Conservation (phyloP, 306 rosid species). For the Prunus mongolica region DNA sequence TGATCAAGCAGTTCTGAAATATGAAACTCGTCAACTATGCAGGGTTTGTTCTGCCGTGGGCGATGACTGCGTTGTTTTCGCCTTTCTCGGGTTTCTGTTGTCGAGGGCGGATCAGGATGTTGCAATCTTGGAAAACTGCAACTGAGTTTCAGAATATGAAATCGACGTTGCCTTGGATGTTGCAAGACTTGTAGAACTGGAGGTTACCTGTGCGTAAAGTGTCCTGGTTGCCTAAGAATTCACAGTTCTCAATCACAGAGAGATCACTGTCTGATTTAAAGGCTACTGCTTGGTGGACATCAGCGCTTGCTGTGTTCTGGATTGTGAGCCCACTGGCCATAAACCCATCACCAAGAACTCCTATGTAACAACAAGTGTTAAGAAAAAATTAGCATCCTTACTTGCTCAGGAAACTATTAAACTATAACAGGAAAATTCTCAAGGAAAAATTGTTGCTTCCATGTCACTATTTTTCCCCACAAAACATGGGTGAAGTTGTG, state of each 20-base stretch:
- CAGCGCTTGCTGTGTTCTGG: slow-evolving; percentile 76
- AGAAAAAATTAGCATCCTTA: too few relatives aligned
- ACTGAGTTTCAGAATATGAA: slow-evolving; percentile 88
- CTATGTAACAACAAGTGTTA: slow-evolving; percentile 23
- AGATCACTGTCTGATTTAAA: slow-evolving; percentile 77
- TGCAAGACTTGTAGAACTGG: slow-evolving; percentile 74
- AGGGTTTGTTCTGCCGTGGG: slow-evolving; percentile 84
- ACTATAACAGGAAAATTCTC: too few relatives aligned
- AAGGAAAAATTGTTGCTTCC: too few relatives aligned
- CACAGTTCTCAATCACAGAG: slow-evolving; percentile 59
- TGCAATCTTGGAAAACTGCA: slow-evolving; percentile 58
- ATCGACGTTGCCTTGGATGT: slow-evolving; percentile 72
- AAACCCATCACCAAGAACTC: slow-evolving; percentile 89
- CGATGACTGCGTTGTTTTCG: slow-evolving; percentile 60
- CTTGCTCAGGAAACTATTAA: too few relatives aligned
- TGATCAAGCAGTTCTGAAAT: slow-evolving; percentile 62
- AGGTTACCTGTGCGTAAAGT: slow-evolving; percentile 86
- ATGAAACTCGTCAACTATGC: slow-evolving; percentile 73
- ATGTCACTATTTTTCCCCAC: too few relatives aligned
- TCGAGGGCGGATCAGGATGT: slow-evolving; percentile 47
- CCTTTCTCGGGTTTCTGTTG: slow-evolving; percentile 58
- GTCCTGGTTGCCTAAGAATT: slow-evolving; percentile 81
- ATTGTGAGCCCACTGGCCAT: slow-evolving; percentile 78
- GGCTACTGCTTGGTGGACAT: slow-evolving; percentile 88
- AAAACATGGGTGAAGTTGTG: too few relatives aligned